Conservation (phyloP, 805 yeast genomes). For the Tetrapisispora phaffii region DNA sequence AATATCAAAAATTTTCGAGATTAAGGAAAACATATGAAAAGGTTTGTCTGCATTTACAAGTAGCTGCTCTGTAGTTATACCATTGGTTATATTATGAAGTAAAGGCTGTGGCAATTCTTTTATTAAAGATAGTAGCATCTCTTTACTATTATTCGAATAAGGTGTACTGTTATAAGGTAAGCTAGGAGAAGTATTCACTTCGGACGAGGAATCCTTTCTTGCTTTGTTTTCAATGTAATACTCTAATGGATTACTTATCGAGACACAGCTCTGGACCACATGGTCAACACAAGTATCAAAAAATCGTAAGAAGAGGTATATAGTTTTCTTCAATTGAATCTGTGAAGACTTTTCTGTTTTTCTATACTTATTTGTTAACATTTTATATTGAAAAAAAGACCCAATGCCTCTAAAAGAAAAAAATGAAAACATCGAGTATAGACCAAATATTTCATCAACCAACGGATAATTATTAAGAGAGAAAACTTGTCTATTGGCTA, state of each 20-base stretch:
- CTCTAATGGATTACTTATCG: constrained; percentile 22
- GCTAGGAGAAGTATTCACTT: constrained; percentile 13
- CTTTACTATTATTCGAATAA: constrained; percentile 5
- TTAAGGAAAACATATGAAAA: constrained; percentile 16
- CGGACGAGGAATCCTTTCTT: background rate
- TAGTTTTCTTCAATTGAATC: constrained; percentile 21
- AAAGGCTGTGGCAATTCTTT: constrained; percentile 21
- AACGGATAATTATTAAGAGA: constrained; percentile 13
- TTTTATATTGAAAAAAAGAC: constrained; percentile 11
- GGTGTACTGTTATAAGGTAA: background rate
- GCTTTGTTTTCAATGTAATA: constrained; percentile 13
- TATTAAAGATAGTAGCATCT: constrained; percentile 10
- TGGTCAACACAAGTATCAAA: constrained; percentile 23
- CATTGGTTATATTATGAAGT: constrained; percentile 11
- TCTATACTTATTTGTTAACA: background rate
- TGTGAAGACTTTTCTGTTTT: background rate
- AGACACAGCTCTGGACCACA: constrained; percentile 13
- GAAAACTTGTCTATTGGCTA: background rate
- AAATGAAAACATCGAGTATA: constrained; percentile 22
- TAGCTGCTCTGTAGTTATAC: constrained; percentile 10
- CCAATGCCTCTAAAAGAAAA: constrained; percentile 27
- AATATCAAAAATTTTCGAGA: constrained; percentile 14
- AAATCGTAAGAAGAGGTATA: constrained; percentile 23
- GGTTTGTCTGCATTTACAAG: constrained; percentile 12
- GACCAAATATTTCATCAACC: constrained; percentile 24